Percentiles rank a stretch among this genome's conserved stretches.
These are phyloP conservation scores for Fagopyrum esculentum DNA, from an alignment of 148 eudicot genomes.

Conservation along the genomic window DNA sequence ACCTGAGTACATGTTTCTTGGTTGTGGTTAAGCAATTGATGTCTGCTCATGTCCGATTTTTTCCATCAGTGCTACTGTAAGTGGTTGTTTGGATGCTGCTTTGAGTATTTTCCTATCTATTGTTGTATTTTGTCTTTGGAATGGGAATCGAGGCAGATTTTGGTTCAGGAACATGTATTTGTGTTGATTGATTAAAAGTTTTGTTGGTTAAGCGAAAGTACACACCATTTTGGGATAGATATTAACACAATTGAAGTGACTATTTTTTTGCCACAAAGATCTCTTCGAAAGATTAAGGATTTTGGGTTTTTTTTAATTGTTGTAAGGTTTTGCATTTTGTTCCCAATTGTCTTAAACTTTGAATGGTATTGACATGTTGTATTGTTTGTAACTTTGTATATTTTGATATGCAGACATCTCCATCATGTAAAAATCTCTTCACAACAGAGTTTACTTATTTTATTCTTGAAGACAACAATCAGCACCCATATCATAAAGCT, in stretches of 20 bases:
- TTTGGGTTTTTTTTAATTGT: too few species aligned
- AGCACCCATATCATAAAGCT: conserved; percentile 64
- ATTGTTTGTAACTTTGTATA: too few species aligned
- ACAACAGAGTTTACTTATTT: conserved; percentile 79
- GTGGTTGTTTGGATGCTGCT: background rate
- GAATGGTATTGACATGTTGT: too few species aligned
- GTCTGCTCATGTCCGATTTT: background rate
- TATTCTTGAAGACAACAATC: conserved; percentile 66
- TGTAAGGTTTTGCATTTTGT: too few species aligned
- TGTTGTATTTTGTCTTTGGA: background rate
- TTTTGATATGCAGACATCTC: conserved; percentile 47
- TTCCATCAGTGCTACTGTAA: background rate
- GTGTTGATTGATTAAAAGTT: background rate
- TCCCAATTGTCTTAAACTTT: too few species aligned
- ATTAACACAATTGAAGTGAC: too few species aligned
- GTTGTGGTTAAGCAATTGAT: background rate
- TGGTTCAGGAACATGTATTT: background rate
- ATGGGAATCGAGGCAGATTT: background rate
- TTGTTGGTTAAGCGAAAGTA: too few species aligned
- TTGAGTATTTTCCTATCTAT: background rate
- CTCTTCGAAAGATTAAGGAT: too few species aligned
- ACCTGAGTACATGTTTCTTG: background rate
- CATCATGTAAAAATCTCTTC: conserved; percentile 82
- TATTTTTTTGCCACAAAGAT: too few species aligned
- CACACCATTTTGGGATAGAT: too few species aligned